Evolutionary conservation across 768 basidiomycete genomes (phyloP).

Genomic region (Pleurotus platypus): DNA sequence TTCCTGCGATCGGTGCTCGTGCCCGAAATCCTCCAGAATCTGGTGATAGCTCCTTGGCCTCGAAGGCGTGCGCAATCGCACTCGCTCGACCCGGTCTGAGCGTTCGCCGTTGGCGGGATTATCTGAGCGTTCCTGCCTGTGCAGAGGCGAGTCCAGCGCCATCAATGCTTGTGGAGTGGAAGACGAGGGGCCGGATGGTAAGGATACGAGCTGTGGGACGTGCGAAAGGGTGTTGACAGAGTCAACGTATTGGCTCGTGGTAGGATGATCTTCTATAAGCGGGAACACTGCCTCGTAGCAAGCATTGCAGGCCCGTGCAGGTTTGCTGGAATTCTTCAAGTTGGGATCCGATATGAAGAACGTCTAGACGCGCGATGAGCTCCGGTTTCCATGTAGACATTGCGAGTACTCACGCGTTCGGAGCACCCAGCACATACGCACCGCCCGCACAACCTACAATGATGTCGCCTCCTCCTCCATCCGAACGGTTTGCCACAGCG

Average conservation of each 20-base stretch:
- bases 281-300: conserved; percentile 90
- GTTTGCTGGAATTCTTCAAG: conserved; percentile 42
- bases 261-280: conserved; percentile 32
- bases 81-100: conserved; percentile 21
- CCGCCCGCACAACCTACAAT: conserved; percentile 81
- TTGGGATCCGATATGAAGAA: conserved; percentile 72
- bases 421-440: conserved; percentile 89
- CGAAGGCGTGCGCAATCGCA: conserved; percentile 30
- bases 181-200: conserved; percentile 45
- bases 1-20: conserved; percentile 8
- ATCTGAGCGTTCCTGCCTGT: conserved; percentile 9
- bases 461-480: conserved; percentile 77
- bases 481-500: conserved; percentile 75
- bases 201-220: conserved; percentile 53
- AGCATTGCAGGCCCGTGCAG: conserved; percentile 79
- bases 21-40: conserved; percentile 60
- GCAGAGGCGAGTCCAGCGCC: conserved; percentile 30
- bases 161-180: conserved; percentile 42
- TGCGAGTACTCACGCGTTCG: conserved; percentile 50
- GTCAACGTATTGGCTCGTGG: conserved; percentile 21
- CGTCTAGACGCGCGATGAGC: conserved; percentile 42
- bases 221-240: conserved; percentile 49
- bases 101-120: neutral
- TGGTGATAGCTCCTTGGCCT: conserved; percentile 66
- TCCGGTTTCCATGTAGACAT: neutral